Conservation (phyloP, 2,329 filamentous ascomycete species). For the Lachnellula hyalina region DNA sequence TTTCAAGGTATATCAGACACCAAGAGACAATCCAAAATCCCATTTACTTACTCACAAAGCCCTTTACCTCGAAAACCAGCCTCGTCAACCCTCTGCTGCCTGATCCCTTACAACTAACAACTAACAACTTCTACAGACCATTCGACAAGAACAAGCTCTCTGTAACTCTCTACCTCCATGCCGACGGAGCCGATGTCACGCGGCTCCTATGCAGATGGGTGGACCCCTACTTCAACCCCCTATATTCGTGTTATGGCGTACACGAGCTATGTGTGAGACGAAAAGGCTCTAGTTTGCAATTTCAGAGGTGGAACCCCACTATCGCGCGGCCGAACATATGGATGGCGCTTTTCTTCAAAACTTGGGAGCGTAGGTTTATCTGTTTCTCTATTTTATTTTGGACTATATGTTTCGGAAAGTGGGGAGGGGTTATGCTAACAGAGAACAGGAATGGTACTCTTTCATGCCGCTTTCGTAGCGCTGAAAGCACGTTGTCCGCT, state of each 20-base stretch:
- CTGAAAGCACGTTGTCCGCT: constrained; percentile 47
- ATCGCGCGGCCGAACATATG: constrained; percentile 44
- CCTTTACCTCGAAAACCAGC: too few species aligned
- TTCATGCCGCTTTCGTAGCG: constrained; percentile 53
- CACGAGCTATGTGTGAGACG: constrained; percentile 51
- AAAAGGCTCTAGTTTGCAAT: constrained; percentile 42
- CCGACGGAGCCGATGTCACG: constrained; percentile 31
- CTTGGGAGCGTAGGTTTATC: constrained; percentile 50
- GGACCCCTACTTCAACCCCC: constrained; percentile 23
- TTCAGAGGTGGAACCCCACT: constrained; percentile 47
- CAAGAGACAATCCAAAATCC: too few species aligned
- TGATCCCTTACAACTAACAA: not conserved
- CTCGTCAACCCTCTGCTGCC: not conserved
- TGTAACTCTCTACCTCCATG: constrained; percentile 46
- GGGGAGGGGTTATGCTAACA: not conserved
- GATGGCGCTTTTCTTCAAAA: constrained; percentile 51
- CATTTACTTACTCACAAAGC: too few species aligned
- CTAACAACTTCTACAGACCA: constrained; percentile 32
- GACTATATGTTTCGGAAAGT: not conserved
- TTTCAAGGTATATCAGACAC: too few species aligned
- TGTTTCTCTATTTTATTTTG: not conserved
- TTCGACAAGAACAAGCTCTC: constrained; percentile 53
- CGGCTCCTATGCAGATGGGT: constrained; percentile 31
- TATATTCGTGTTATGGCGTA: constrained; percentile 46
- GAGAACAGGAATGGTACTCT: constrained; percentile 50